phyloP scores from a whole-genome alignment of 208 protist species.

The Phytomonas sp. region DNA sequence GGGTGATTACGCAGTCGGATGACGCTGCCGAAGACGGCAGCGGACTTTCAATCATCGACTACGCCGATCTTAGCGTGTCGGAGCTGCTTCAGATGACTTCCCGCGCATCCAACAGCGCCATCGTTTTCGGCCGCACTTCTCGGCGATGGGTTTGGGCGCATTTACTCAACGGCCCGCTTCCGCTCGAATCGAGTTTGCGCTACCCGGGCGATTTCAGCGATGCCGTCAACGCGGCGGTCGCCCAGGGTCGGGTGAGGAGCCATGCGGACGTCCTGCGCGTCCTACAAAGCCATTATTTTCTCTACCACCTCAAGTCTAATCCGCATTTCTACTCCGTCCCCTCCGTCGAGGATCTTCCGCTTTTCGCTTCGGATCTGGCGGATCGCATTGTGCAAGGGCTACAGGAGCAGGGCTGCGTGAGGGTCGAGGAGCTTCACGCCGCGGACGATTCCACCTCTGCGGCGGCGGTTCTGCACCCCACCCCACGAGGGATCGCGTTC shows the following conservation, averaged over 20 bases:
- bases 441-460: constrained; percentile 39
- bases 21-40: constrained; percentile 16
- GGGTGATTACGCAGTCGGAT: constrained; percentile 15
- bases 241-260: constrained; percentile 35
- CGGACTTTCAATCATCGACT: constrained; percentile 10
- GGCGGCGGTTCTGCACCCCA: constrained; percentile 30
- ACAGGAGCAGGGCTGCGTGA: constrained; percentile 42
- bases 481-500: constrained; percentile 50
- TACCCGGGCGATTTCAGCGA: constrained; percentile 80
- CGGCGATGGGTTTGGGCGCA: constrained; percentile 63
- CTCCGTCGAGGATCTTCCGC: constrained; percentile 43
- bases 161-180: constrained; percentile 72
- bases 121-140: constrained; percentile 51
- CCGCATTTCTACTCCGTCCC: constrained; percentile 76
- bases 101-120: constrained; percentile 52
- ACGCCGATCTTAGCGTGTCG: constrained; percentile 43
- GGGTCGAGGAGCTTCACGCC: constrained; percentile 20
- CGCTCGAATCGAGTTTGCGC: constrained; percentile 67
- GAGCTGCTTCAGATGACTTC: constrained; percentile 77
- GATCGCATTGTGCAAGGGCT: constrained; percentile 41
- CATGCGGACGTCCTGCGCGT: constrained; percentile 66
- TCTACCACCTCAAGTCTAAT: constrained; percentile 65
- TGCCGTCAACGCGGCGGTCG: constrained; percentile 65
- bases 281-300: constrained; percentile 77
- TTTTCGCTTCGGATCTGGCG: constrained; percentile 71